Percentiles rank a stretch among this genome's conserved stretches.
phyloP scores from a whole-genome alignment of 257 asterid species.

The Jaltomata sinuosa region DNA sequence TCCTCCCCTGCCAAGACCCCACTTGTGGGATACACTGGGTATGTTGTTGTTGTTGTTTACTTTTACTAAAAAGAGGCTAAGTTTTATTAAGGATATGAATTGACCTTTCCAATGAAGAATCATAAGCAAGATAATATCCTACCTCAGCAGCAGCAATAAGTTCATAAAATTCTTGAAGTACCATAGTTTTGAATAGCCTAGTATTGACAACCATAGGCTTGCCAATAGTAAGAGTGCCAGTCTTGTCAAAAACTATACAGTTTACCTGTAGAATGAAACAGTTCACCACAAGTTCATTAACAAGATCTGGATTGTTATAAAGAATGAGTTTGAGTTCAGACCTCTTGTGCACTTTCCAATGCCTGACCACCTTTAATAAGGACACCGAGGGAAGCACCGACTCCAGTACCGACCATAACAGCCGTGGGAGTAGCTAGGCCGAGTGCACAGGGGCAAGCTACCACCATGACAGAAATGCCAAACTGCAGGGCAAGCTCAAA shows the following conservation, averaged over 20 bases:
- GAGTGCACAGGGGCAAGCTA: conserved; percentile 90
- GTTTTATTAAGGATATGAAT: not conserved
- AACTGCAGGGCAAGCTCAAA: conserved; percentile 86
- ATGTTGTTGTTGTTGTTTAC: too few relatives aligned
- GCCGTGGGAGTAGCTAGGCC: conserved; percentile 93
- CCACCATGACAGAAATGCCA: conserved; percentile 84
- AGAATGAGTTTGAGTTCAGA: conserved; percentile 1
- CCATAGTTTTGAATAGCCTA: conserved; percentile 42
- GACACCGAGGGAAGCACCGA: conserved; percentile 78
- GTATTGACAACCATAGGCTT: conserved; percentile 64
- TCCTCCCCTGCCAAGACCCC: too few relatives aligned
- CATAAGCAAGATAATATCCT: not conserved
- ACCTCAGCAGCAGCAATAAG: conserved; percentile 86
- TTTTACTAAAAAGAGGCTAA: not conserved
- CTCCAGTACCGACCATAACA: conserved; percentile 83
- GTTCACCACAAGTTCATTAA: not conserved
- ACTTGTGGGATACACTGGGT: too few relatives aligned
- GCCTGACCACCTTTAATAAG: conserved; percentile 92
- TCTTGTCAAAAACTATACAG: conserved; percentile 70
- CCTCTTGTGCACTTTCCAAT: conserved; percentile 80
- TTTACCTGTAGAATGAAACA: conserved; percentile 36
- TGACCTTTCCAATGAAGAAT: not conserved
- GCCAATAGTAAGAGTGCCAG: conserved; percentile 80
- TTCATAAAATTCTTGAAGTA: conserved; percentile 43
- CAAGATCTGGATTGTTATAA: not conserved